A percentile compares a stretch with the other conserved stretches of the same genome.
Evolutionary conservation across 495 filamentous ascomycete genomes (phyloP).

Genomic region (Penicillium manginii): DNA sequence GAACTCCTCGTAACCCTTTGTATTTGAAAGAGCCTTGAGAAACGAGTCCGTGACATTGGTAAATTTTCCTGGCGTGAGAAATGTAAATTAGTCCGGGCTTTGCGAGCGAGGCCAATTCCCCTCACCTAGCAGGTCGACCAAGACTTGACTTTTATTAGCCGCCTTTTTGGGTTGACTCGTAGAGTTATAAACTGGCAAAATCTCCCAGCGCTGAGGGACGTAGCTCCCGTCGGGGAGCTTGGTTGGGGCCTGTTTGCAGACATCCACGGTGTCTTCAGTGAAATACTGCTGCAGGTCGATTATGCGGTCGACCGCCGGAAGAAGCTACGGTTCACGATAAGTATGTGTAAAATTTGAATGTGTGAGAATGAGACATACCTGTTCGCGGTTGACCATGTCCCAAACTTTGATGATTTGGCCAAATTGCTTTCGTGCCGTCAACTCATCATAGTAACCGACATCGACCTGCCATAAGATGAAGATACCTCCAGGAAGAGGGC

Average conservation of each 20-base stretch:
- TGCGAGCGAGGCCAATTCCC: neutral
- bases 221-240: conserved; percentile 14
- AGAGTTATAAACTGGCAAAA: neutral
- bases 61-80: conserved; percentile 33
- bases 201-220: conserved; percentile 7
- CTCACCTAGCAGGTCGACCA: conserved; percentile 34
- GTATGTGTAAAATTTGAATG: neutral
- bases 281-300: conserved; percentile 22
- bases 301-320: conserved; percentile 14
- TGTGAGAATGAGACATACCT: conserved; percentile 6
- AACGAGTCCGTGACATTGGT: conserved; percentile 42
- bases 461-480: conserved; percentile 45
- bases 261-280: conserved; percentile 7
- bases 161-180: neutral
- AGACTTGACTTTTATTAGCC: neutral
- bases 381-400: conserved; percentile 13
- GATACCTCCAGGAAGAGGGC: conserved; percentile 3
- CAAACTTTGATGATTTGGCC: conserved; percentile 26
- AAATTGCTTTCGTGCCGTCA: conserved; percentile 18
- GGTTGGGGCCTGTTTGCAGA: conserved; percentile 15
- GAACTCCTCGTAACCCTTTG: conserved; percentile 28
- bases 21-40: conserved; percentile 21
- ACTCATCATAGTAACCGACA: conserved; percentile 30
- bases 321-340: conserved; percentile 1
- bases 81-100: neutral